Evolutionary conservation across 768 basidiomycete genomes (phyloP).

Genomic region (Termitomyces sp.): DNA sequence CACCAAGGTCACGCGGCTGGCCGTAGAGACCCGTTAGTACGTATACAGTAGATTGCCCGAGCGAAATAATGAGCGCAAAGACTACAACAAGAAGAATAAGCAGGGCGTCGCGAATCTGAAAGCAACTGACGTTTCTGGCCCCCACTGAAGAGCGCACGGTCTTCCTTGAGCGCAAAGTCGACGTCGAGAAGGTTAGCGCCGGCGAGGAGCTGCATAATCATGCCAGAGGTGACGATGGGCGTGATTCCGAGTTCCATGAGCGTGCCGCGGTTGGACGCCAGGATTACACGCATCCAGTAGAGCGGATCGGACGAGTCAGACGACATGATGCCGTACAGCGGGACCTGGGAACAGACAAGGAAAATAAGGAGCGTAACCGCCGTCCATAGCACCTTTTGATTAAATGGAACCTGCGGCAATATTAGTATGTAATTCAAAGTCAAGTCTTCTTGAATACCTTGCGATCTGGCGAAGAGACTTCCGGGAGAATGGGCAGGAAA

Average conservation of each 20-base stretch:
- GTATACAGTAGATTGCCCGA: constrained; percentile 96
- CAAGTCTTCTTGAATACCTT: constrained; percentile 49
- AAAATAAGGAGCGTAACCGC: constrained; percentile 99
- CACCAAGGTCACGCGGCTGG: constrained; percentile 87
- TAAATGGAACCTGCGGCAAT: constrained; percentile 79
- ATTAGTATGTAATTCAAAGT: background rate
- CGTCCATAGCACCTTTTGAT: constrained; percentile 98
- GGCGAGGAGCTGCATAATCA: constrained; percentile 99
- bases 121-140: constrained; percentile 86
- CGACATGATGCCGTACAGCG: constrained; percentile 98
- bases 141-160: constrained; percentile 90
- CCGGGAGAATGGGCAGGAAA: constrained; percentile 93
- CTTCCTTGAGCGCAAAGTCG: constrained; percentile 96
- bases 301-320: constrained; percentile 98
- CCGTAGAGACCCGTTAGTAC: constrained; percentile 97
- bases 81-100: constrained; percentile 40
- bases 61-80: constrained; percentile 93
- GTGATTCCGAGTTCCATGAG: constrained; percentile 99
- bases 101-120: background rate
- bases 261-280: constrained; percentile 96
- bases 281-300: constrained; percentile 99
- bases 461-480: constrained; percentile 96
- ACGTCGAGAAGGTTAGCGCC: constrained; percentile 98
- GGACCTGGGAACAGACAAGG: constrained; percentile 98
- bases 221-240: constrained; percentile 95